Evolutionary conservation across 2,329 filamentous ascomycete genomes (phyloP).

Genomic region (Arthrobotrys megalospora): DNA sequence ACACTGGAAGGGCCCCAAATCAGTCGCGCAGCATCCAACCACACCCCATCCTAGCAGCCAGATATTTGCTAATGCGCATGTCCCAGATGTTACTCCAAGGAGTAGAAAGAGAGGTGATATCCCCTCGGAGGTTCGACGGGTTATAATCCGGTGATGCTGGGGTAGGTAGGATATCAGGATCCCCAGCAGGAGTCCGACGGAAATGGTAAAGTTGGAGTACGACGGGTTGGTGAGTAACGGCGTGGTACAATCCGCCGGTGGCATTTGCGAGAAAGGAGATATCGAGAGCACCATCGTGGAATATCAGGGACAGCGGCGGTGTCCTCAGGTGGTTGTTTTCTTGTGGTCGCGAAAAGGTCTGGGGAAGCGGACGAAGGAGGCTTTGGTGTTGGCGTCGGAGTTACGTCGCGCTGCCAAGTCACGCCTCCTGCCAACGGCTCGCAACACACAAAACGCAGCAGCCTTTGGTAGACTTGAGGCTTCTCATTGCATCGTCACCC

Average conservation of each 20-base stretch:
- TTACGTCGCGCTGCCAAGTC: slow-evolving; percentile 13
- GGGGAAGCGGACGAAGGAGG: slow-evolving; percentile 10
- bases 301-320: slow-evolving; percentile 6
- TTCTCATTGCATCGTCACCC: neutral
- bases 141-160: slow-evolving; percentile 92
- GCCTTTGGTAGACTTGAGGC: neutral
- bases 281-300: slow-evolving; percentile 43
- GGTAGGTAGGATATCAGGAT: slow-evolving; percentile 94
- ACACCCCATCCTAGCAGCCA: slow-evolving; percentile 89
- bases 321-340: neutral
- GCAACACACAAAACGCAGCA: neutral
- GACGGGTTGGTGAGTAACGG: slow-evolving; percentile 48
- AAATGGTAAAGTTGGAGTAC: slow-evolving; percentile 51
- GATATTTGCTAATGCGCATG: slow-evolving; percentile 92
- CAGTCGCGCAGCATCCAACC: slow-evolving; percentile 82
- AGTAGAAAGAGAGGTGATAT: slow-evolving; percentile 96
- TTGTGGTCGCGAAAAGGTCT: neutral
- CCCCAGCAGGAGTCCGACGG: slow-evolving; percentile 82
- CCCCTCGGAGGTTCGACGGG: slow-evolving; percentile 87
- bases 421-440: neutral
- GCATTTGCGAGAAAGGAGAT: slow-evolving; percentile 62
- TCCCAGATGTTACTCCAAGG: slow-evolving; percentile 91
- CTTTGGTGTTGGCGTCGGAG: slow-evolving; percentile 1
- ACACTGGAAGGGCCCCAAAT: slow-evolving; percentile 85
- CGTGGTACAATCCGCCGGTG: slow-evolving; percentile 39